phyloP scores from a whole-genome alignment of 1,284 basidiomycete genomes.

The Hymenochaete sp. region DNA sequence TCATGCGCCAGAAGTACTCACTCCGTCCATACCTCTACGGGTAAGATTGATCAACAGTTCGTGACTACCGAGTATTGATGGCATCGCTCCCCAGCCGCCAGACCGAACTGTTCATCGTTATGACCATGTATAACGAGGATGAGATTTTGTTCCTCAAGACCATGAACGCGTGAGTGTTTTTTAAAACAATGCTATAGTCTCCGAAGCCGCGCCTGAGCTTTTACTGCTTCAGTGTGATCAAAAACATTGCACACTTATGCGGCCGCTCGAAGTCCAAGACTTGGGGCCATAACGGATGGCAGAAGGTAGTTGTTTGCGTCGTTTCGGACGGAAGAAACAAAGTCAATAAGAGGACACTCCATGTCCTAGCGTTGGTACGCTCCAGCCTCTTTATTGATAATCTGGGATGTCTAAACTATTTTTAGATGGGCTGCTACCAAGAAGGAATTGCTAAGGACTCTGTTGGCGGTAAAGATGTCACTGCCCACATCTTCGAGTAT shows the following conservation, averaged over 20 bases:
- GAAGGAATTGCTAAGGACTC: constrained; percentile 93
- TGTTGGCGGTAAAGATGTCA: constrained; percentile 86
- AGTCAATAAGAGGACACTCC: constrained; percentile 81
- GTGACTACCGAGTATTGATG: neutral
- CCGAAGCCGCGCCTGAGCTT: constrained; percentile 11
- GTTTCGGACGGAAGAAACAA: constrained; percentile 89
- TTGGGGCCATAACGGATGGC: constrained; percentile 94
- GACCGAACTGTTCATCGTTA: constrained; percentile 91
- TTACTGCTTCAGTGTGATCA: constrained; percentile 58
- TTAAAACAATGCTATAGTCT: constrained; percentile 11
- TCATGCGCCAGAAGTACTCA: constrained; percentile 69
- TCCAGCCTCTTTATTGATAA: neutral
- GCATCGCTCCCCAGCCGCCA: constrained; percentile 40
- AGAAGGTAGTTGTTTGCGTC: constrained; percentile 90
- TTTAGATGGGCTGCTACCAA: constrained; percentile 90
- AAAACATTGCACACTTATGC: constrained; percentile 84
- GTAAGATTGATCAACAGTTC: constrained; percentile 1
- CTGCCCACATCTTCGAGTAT: constrained; percentile 89
- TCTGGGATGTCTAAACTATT: constrained; percentile 3
- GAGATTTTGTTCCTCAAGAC: constrained; percentile 77
- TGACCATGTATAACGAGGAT: constrained; percentile 97
- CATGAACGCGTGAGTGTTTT: constrained; percentile 70
- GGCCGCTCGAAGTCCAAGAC: constrained; percentile 73
- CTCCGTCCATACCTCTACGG: constrained; percentile 76
- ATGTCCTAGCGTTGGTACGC: constrained; percentile 66